phyloP scores from a whole-genome alignment of 2,329 filamentous ascomycete species.

The Aspergillus latus region DNA sequence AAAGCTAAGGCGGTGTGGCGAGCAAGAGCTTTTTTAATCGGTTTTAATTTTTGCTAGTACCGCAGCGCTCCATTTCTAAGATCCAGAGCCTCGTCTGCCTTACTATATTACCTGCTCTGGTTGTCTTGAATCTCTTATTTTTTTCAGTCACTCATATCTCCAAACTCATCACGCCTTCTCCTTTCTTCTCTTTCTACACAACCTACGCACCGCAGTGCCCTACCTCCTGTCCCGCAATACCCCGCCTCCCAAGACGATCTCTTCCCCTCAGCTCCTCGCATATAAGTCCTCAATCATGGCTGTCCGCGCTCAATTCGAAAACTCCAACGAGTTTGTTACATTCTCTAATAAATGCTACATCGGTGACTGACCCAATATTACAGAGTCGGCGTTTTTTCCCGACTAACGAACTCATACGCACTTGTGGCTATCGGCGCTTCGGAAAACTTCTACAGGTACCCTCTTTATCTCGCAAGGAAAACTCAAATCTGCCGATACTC shows the following conservation, averaged over 20 bases:
- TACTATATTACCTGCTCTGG: slow-evolving; percentile 2
- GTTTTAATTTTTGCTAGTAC: slow-evolving; percentile 5
- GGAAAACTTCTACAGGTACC: slow-evolving; percentile 94
- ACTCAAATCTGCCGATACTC: neutral
- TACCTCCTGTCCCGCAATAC: slow-evolving; percentile 9
- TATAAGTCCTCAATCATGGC: slow-evolving; percentile 37
- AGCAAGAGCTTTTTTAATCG: slow-evolving; percentile 8
- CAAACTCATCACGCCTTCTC: neutral
- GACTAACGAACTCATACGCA: slow-evolving; percentile 95
- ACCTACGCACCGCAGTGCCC: neutral
- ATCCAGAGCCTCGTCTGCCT: neutral
- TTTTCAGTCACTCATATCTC: neutral
- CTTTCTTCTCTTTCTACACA: neutral
- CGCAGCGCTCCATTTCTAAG: too few species aligned
- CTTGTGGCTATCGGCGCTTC: slow-evolving; percentile 91
- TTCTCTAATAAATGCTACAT: neutral
- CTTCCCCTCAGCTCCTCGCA: slow-evolving; percentile 7
- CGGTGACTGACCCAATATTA: slow-evolving; percentile 1
- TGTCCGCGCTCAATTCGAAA: slow-evolving; percentile 52
- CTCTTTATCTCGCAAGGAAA: neutral
- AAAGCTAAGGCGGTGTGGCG: slow-evolving; percentile 13
- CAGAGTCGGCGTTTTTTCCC: slow-evolving; percentile 95
- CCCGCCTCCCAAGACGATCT: slow-evolving; percentile 7
- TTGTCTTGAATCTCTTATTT: slow-evolving; percentile 1
- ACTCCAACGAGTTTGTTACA: slow-evolving; percentile 51